Evolutionary conservation across 352 stramenopile species (phyloP), one percentile per base, ranked within the genome.

Genomic region (Globisporangium radiosum): DNA sequence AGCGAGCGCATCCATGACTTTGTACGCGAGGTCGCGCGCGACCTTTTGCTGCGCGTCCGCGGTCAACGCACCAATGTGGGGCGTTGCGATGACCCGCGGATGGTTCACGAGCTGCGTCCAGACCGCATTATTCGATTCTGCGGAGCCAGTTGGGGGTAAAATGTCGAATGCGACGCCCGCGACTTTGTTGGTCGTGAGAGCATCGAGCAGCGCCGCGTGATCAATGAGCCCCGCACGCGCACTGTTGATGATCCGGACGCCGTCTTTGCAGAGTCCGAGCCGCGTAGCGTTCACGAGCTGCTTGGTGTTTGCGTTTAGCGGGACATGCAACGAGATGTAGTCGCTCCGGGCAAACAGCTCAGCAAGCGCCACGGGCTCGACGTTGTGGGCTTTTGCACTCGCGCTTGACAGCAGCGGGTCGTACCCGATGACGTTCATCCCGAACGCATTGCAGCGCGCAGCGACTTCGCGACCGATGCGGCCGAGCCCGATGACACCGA

Each of bases 301-400:
- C 59, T 89, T 87, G 42, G 97, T 95, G 54, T 95, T 92, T 57
- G 96, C 90, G 69, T 97, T 98, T 60, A 98, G 94, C 15, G 96
- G 96, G 57, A 98, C 94, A 70, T 99, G 97, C 19, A 99, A 80
- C 50, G 87, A 95, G 73, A 98, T 97, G 77, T 97, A 98, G 82
- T 99, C 96, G 52, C 88, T 96, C 52, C 87, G 78, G 15, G 78
- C 77, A 43, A 97, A 96, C 53, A 97, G 81, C 61, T 97, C 86
- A 17, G 81, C 59, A 13, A 97, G 71, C 15, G 79, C 62, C 11
- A 97, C 86, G 17, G 88, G 85, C 59, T 96, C 89, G 52, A 97
- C 77, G 48, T 83, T 88, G 52, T 88, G 66, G 7, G 71, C 57
- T 57, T 86, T 83, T 55, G 91, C 85, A 45, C 87, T 94, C 10